Evolutionary conservation across 2,329 filamentous ascomycete genomes (phyloP).

Genomic region (Daldinia sp.): DNA sequence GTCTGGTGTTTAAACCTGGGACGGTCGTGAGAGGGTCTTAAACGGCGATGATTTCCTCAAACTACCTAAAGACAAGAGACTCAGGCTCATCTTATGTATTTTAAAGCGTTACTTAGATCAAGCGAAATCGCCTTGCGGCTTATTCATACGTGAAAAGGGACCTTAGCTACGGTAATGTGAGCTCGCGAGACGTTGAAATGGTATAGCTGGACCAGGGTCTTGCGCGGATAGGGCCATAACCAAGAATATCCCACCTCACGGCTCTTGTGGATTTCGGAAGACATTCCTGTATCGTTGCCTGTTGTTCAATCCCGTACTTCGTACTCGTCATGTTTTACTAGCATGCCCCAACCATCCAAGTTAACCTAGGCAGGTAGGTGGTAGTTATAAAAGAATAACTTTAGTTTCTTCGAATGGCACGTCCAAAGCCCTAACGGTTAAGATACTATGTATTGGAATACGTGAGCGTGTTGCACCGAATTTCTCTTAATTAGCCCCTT

Average conservation of each 20-base stretch:
- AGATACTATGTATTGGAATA: no score
- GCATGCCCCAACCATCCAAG: background rate
- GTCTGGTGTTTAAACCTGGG: no score
- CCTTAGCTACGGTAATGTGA: background rate
- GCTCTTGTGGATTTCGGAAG: background rate
- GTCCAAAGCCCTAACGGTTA: background rate
- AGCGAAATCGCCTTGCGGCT: background rate
- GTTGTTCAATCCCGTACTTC: background rate
- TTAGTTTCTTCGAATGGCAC: background rate
- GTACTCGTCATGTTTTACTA: background rate
- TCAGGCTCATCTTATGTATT: background rate
- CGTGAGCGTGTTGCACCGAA: background rate
- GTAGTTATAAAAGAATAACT: background rate
- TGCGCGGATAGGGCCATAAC: no score
- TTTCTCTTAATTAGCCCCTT: conserved; percentile 1
- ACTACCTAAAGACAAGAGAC: no score
- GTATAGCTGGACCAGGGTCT: no score
- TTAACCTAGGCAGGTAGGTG: no score
- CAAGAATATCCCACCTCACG: background rate
- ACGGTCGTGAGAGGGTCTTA: no score
- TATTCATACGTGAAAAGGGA: background rate
- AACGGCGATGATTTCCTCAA: no score
- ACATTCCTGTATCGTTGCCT: background rate
- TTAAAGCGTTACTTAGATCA: background rate
- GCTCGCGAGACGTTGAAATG: no score